A percentile compares a stretch with the other conserved stretches of the same genome.
Conservation (phyloP, 768 basidiomycete genomes). For the Lactarius deliciosus region DNA sequence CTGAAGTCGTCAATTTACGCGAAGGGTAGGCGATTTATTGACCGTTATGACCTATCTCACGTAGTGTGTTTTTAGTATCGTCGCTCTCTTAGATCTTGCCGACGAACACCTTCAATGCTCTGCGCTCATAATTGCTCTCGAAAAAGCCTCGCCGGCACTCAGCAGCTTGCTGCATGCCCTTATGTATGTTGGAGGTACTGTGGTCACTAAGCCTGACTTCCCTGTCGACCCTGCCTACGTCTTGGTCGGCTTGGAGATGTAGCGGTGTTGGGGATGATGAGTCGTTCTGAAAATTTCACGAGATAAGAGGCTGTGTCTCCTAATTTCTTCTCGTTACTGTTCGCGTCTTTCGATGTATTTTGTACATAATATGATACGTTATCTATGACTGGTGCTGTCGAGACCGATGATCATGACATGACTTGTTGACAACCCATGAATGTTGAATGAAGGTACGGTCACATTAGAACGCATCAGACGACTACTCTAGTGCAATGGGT, state of each 20-base stretch:
- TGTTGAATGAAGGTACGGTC: not conserved
- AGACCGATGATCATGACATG: too few species aligned
- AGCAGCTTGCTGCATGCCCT: slow-evolving; percentile 80
- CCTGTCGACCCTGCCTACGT: slow-evolving; percentile 74
- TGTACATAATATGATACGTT: not conserved
- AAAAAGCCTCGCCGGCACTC: slow-evolving; percentile 67
- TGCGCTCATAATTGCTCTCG: slow-evolving; percentile 76
- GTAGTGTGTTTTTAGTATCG: slow-evolving; percentile 53
- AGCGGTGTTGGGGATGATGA: not conserved
- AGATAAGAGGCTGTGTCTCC: not conserved
- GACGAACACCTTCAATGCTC: slow-evolving; percentile 80
- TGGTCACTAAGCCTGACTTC: slow-evolving; percentile 80
- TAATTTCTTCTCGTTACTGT: not conserved
- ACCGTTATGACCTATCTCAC: slow-evolving; percentile 7
- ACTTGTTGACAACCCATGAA: not conserved
- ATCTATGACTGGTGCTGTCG: not conserved
- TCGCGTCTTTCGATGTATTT: not conserved
- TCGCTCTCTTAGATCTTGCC: slow-evolving; percentile 83
- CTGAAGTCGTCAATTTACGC: slow-evolving; percentile 72
- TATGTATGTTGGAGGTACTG: slow-evolving; percentile 88
- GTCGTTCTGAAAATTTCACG: not conserved
- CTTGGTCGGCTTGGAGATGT: slow-evolving; percentile 81
- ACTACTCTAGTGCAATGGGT: slow-evolving; percentile 5
- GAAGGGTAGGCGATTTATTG: slow-evolving; percentile 59
- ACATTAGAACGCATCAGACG: not conserved